These are phyloP conservation scores for Diplodia sapinea DNA, from an alignment of 2,329 filamentous ascomycete genomes.

Conservation along the genomic window DNA sequence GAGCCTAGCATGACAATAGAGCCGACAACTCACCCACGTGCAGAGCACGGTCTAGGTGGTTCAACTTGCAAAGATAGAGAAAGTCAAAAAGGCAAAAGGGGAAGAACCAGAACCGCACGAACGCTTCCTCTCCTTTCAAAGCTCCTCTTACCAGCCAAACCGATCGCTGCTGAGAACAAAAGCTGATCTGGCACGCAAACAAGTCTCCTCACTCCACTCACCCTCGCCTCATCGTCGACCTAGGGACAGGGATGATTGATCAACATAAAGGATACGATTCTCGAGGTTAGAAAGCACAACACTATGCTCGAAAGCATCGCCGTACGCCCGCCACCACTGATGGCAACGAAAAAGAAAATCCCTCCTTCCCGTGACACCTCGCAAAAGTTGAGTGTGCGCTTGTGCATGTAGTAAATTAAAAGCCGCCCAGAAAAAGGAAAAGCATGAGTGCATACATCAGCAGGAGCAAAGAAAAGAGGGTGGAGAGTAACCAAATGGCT, in stretches of 20 bases:
- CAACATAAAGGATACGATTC: not conserved
- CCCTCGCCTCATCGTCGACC: not conserved
- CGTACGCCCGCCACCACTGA: slow-evolving; percentile 16
- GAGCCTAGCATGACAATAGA: too few relatives aligned
- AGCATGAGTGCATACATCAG: not conserved
- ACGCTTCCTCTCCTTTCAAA: too few relatives aligned
- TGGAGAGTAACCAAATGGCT: not conserved
- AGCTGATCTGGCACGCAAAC: not conserved
- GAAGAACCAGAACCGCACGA: too few relatives aligned
- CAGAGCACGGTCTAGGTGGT: too few relatives aligned
- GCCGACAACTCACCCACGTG: too few relatives aligned
- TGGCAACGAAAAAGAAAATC: not conserved
- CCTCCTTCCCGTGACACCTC: slow-evolving; percentile 9
- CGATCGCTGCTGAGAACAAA: not conserved
- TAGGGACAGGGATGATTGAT: not conserved
- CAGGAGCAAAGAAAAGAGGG: not conserved
- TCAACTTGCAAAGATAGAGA: too few relatives aligned
- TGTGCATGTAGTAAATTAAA: not conserved
- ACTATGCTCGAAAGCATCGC: not conserved
- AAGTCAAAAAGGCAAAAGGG: too few relatives aligned
- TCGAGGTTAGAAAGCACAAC: not conserved
- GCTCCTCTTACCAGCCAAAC: not conserved
- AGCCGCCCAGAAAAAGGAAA: slow-evolving; percentile 3
- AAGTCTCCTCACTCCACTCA: not conserved
- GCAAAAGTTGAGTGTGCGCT: not conserved